A percentile compares a stretch with the other conserved stretches of the same genome.
Evolutionary conservation across 768 basidiomycete genomes (phyloP).

Genomic region (Kockovaella imperatae): DNA sequence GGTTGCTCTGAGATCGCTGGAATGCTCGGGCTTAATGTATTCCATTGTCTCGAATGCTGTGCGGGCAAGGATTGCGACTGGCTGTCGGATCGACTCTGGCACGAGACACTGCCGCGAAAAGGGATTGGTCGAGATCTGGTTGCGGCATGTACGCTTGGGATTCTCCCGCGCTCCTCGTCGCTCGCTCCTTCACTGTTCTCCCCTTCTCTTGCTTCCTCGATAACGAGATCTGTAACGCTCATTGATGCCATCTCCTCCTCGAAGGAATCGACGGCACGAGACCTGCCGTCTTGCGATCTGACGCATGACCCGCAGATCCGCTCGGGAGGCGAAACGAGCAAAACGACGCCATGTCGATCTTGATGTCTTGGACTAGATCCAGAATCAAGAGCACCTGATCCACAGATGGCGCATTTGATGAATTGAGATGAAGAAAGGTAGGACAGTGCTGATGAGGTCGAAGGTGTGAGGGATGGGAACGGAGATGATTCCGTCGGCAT

Average conservation of each 20-base stretch:
- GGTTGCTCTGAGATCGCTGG: conserved; percentile 1
- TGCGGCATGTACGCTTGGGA: too few relatives aligned
- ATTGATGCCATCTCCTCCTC: too few relatives aligned
- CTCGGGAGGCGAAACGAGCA: conserved; percentile 25
- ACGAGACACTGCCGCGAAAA: not conserved
- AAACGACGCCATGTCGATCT: conserved; percentile 12
- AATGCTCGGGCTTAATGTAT: too few relatives aligned
- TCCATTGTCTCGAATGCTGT: conserved; percentile 24
- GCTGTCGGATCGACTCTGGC: not conserved
- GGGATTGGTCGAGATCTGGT: too few relatives aligned
- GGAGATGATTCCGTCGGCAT: conserved; percentile 38
- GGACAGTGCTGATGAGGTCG: conserved; percentile 1
- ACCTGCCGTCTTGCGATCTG: conserved; percentile 1
- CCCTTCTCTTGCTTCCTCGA: not conserved
- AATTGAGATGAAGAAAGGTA: not conserved
- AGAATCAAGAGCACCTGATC: conserved; percentile 10
- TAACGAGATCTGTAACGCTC: not conserved
- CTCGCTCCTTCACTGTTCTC: not conserved
- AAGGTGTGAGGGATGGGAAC: conserved; percentile 1
- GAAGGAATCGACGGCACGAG: not conserved
- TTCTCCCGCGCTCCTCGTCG: too few relatives aligned
- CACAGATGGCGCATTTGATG: conserved; percentile 36
- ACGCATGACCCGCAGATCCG: conserved; percentile 28
- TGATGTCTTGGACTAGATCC: not conserved
- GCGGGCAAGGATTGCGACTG: conserved; percentile 29